phyloP scores from a whole-genome alignment of 495 filamentous ascomycete species.

The Annulohypoxylon stygium region DNA sequence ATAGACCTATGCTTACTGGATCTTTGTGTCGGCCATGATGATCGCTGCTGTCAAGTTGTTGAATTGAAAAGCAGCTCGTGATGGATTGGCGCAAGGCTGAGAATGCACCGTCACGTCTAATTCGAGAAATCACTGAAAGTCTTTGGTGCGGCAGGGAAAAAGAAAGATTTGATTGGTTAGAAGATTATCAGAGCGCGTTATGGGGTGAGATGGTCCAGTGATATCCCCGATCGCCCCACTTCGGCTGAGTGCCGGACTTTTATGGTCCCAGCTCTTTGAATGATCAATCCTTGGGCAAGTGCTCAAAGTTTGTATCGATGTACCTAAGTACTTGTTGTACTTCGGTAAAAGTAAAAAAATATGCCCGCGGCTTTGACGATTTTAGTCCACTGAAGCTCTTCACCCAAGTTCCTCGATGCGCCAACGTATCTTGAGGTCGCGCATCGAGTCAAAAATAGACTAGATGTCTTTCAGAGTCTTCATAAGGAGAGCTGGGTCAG shows the following conservation, averaged over 20 bases:
- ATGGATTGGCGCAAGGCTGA: conserved; percentile 40
- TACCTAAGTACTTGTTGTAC: conserved; percentile 24
- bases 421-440: conserved; percentile 37
- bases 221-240: conserved; percentile 13
- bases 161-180: conserved; percentile 31
- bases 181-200: conserved; percentile 7
- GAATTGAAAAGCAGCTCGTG: conserved; percentile 33
- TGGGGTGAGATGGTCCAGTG: neutral
- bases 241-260: conserved; percentile 15
- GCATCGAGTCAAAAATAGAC: conserved; percentile 38
- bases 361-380: conserved; percentile 27
- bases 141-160: conserved; percentile 23
- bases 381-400: conserved; percentile 26
- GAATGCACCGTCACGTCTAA: conserved; percentile 26
- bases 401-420: conserved; percentile 42
- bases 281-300: neutral
- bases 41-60: conserved; percentile 38
- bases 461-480: conserved; percentile 62
- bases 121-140: conserved; percentile 33
- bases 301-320: neutral
- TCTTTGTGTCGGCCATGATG: conserved; percentile 81
- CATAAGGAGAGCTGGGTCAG: conserved; percentile 56
- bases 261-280: neutral
- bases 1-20: conserved; percentile 68
- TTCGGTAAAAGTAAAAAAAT: conserved; percentile 41